These are phyloP conservation scores for Xerocomus minutiporus DNA, from an alignment of 1,284 basidiomycete genomes.

Conservation along the genomic window DNA sequence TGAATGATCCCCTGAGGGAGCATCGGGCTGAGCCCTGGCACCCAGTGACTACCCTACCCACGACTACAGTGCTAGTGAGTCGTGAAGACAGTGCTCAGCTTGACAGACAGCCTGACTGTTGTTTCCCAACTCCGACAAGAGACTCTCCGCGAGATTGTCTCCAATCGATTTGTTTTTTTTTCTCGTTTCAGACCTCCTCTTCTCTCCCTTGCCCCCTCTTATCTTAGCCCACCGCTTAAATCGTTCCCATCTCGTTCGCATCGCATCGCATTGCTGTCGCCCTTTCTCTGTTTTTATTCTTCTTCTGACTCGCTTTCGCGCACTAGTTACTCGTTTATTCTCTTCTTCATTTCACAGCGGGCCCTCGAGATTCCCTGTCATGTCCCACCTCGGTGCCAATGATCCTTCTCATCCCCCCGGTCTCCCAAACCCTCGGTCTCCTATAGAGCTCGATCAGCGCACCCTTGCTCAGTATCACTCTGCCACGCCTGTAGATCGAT, in stretches of 20 bases:
- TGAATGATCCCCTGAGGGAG: background rate
- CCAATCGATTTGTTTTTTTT: constrained; percentile 25
- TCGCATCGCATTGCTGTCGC: constrained; percentile 36
- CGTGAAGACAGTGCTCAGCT: constrained; percentile 1
- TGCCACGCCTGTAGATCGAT: constrained; percentile 24
- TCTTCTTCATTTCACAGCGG: constrained; percentile 9
- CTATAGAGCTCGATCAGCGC: constrained; percentile 19
- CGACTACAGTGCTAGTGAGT: background rate
- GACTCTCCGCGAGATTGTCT: constrained; percentile 35
- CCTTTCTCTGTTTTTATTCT: constrained; percentile 20
- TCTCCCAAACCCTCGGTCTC: constrained; percentile 20
- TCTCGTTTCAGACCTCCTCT: constrained; percentile 25
- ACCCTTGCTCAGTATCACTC: constrained; percentile 13
- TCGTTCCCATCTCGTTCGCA: constrained; percentile 28
- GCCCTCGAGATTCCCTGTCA: constrained; percentile 11
- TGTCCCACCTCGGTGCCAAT: constrained; percentile 41
- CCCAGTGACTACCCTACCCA: background rate
- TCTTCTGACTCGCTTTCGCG: constrained; percentile 33
- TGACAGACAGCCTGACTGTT: constrained; percentile 24
- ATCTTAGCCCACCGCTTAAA: constrained; percentile 34
- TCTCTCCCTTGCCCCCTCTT: constrained; percentile 15
- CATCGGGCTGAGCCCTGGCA: background rate
- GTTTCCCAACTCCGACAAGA: constrained; percentile 33
- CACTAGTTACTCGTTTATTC: constrained; percentile 30
- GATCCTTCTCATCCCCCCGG: constrained; percentile 44